phyloP scores from a whole-genome alignment of 2,329 filamentous ascomycete genomes.

The Fusarium illudens region DNA sequence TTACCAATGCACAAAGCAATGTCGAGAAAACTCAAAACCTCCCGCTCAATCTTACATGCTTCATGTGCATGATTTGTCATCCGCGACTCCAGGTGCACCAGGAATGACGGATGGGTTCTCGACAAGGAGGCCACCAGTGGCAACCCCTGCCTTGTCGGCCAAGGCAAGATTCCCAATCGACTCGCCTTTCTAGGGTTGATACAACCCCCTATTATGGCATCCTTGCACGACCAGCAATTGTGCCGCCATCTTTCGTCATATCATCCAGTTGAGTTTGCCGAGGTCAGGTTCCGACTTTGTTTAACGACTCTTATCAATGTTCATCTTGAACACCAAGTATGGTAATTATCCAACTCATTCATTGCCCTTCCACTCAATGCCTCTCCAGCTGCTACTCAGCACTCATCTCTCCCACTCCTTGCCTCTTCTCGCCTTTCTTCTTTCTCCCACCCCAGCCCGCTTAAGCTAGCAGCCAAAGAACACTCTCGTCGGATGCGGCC shows the following conservation, averaged over 20 bases:
- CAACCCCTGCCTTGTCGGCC: not conserved
- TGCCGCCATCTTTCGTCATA: slow-evolving; percentile 14
- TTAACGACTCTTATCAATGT: not conserved
- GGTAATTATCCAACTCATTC: not conserved
- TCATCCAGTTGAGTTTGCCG: slow-evolving; percentile 12
- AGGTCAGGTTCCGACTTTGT: not conserved
- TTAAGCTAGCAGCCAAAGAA: not conserved
- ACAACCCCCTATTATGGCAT: not conserved
- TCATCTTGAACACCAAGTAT: not conserved
- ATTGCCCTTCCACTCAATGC: not conserved
- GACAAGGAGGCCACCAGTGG: not conserved
- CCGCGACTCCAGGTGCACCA: not conserved
- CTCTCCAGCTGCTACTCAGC: not conserved
- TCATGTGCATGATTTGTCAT: slow-evolving; percentile 18
- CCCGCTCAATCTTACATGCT: not conserved
- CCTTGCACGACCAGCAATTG: not conserved
- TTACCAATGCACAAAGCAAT: not conserved
- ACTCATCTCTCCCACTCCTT: not conserved
- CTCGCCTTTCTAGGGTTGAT: slow-evolving; percentile 4
- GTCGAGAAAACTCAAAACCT: not conserved
- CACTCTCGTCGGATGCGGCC: not conserved
- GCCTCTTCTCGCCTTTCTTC: not conserved
- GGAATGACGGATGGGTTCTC: not conserved
- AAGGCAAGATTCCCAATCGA: slow-evolving; percentile 30
- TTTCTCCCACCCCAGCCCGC: not conserved